Conservation (phyloP, 1,284 basidiomycete species). For the Cutaneotrichosporon dermatis region DNA sequence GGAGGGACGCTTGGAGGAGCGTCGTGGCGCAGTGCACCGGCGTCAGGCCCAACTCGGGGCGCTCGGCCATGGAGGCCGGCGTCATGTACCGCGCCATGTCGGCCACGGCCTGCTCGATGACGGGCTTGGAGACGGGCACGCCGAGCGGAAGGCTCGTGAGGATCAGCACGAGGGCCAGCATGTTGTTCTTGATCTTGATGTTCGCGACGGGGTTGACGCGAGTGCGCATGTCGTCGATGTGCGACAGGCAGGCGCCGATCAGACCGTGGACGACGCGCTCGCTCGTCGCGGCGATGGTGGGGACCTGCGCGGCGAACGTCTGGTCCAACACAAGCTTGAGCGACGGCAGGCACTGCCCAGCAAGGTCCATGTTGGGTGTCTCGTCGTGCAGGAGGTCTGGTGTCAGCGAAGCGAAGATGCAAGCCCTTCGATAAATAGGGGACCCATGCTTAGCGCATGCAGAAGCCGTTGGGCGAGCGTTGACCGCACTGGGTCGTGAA, state of each 20-base stretch:
- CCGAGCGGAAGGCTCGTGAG: conserved; percentile 71
- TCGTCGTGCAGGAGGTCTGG: conserved; percentile 80
- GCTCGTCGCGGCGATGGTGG: conserved; percentile 29
- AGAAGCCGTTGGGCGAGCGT: no score
- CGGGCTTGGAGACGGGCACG: conserved; percentile 65
- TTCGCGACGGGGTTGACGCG: conserved; percentile 70
- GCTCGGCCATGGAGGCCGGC: conserved; percentile 54
- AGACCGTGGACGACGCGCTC: conserved; percentile 72
- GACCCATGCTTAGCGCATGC: no score
- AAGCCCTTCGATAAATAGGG: no score
- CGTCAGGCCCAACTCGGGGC: conserved; percentile 69
- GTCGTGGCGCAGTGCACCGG: conserved; percentile 85
- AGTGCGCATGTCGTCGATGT: conserved; percentile 85
- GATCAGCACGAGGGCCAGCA: conserved; percentile 78
- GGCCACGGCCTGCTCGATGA: conserved; percentile 79
- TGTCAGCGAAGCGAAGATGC: no score
- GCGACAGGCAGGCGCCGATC: conserved; percentile 74
- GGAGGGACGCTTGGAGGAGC: conserved; percentile 58
- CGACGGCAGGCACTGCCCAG: conserved; percentile 69
- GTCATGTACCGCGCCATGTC: conserved; percentile 68
- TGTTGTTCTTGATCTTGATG: conserved; percentile 85
- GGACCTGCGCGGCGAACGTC: conserved; percentile 33
- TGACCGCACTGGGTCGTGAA: no score
- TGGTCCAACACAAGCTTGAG: conserved; percentile 69
- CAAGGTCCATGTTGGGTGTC: conserved; percentile 68